Conservation (phyloP, 495 filamentous ascomycete species). For the Xylaria curta region DNA sequence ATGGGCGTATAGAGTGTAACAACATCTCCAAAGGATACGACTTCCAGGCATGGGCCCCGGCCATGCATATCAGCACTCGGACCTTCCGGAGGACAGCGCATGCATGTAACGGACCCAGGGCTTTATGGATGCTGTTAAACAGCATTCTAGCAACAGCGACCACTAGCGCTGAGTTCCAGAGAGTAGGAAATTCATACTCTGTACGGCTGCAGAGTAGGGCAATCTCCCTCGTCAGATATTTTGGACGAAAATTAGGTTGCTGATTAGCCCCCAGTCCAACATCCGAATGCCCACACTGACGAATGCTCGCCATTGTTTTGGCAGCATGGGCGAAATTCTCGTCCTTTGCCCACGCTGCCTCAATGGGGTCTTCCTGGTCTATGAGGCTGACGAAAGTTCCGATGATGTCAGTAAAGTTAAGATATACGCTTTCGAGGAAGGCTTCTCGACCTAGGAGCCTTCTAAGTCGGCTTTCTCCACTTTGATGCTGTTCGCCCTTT, state of each 20-base stretch:
- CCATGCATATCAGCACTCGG: constrained; percentile 77
- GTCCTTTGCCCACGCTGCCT: constrained; percentile 73
- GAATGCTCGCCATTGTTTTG: constrained; percentile 70
- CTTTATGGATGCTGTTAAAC: constrained; percentile 81
- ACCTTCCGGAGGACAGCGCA: constrained; percentile 88
- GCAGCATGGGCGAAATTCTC: constrained; percentile 62
- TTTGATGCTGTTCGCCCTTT: constrained; percentile 60
- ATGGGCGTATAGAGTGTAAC: constrained; percentile 78
- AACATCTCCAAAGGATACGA: constrained; percentile 94
- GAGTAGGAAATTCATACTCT: constrained; percentile 62
- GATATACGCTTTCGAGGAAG: constrained; percentile 65
- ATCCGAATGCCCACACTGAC: constrained; percentile 64
- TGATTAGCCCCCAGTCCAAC: constrained; percentile 71
- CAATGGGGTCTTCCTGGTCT: constrained; percentile 68
- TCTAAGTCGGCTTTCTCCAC: constrained; percentile 71
- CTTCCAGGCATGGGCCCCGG: constrained; percentile 69
- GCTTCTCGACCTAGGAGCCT: constrained; percentile 69
- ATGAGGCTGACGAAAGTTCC: constrained; percentile 79
- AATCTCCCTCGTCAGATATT: constrained; percentile 74
- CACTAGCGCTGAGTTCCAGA: constrained; percentile 81
- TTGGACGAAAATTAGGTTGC: constrained; percentile 84
- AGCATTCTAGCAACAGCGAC: constrained; percentile 78
- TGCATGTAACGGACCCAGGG: constrained; percentile 83
- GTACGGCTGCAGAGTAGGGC: constrained; percentile 76
- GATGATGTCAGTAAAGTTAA: constrained; percentile 77